Percentiles rank a stretch among this genome's conserved stretches.
phyloP scores from a whole-genome alignment of 129 eudicot species.

The Lactuca sativa region DNA sequence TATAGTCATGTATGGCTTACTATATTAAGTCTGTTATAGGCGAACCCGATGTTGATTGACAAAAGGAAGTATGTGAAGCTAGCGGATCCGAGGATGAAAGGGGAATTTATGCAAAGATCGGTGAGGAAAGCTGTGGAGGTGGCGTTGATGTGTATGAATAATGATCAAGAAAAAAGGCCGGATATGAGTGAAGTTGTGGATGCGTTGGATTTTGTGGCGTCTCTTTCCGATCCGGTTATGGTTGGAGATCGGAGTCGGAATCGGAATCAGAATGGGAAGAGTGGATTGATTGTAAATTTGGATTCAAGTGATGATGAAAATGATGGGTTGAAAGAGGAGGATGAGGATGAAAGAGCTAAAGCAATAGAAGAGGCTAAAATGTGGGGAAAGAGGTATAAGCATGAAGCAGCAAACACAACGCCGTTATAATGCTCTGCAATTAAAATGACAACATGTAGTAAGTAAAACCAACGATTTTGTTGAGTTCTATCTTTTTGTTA shows the following conservation, averaged over 20 bases:
- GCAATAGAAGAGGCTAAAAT: constrained; percentile 68
- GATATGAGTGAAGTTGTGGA: constrained; percentile 49
- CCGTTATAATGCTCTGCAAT: neutral
- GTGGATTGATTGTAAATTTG: neutral
- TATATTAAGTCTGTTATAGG: constrained; percentile 33
- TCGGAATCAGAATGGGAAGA: neutral
- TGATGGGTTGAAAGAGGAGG: constrained; percentile 19
- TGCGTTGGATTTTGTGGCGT: constrained; percentile 43
- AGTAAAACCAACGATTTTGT: neutral
- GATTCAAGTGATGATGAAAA: constrained; percentile 27
- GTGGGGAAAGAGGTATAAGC: constrained; percentile 54
- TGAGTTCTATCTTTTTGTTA: no score
- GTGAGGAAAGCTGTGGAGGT: constrained; percentile 41
- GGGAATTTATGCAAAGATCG: constrained; percentile 39
- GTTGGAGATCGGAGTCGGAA: constrained; percentile 8
- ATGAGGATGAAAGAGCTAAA: constrained; percentile 40
- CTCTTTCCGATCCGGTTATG: constrained; percentile 17
- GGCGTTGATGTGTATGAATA: constrained; percentile 53
- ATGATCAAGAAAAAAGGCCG: constrained; percentile 52
- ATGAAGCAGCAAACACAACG: constrained; percentile 6
- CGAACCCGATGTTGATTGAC: constrained; percentile 45
- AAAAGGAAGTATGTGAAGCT: constrained; percentile 42
- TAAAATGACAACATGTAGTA: neutral
- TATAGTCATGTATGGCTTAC: neutral
- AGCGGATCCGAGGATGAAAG: constrained; percentile 63